Conservation (phyloP, 352 stramenopile species). For the Phytophthora chlamydospora region DNA sequence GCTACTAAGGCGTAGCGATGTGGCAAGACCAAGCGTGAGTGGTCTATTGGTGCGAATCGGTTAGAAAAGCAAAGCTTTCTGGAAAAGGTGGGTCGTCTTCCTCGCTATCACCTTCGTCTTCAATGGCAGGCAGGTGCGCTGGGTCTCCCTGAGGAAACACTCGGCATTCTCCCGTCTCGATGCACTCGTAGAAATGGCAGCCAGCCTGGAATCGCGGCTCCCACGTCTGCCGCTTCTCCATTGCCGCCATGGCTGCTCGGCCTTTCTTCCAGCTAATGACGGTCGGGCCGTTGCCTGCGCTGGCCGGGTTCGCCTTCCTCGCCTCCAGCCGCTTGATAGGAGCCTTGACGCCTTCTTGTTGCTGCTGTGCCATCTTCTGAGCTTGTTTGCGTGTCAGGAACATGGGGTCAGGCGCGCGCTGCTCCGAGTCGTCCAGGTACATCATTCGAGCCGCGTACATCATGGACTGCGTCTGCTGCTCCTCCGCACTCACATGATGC, state of each 20-base stretch:
- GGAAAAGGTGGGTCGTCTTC: constrained; percentile 59
- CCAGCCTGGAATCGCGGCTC: constrained; percentile 67
- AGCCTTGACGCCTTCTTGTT: constrained; percentile 49
- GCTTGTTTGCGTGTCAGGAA: constrained; percentile 84
- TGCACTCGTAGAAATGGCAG: constrained; percentile 79
- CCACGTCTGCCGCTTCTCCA: constrained; percentile 49
- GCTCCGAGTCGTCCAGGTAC: constrained; percentile 63
- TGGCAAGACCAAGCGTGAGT: constrained; percentile 3
- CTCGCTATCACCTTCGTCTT: constrained; percentile 28
- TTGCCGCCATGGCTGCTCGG: constrained; percentile 35
- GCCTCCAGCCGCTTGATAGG: constrained; percentile 55
- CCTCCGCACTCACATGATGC: constrained; percentile 35
- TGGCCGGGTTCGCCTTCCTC: constrained; percentile 29
- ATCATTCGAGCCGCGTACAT: constrained; percentile 85
- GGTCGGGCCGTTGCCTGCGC: constrained; percentile 17
- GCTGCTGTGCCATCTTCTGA: constrained; percentile 65
- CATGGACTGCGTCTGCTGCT: constrained; percentile 67
- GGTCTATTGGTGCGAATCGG: constrained; percentile 23
- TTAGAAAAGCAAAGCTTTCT: constrained; percentile 75
- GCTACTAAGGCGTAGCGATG: constrained; percentile 46
- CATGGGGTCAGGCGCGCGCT: constrained; percentile 56
- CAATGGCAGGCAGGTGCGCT: constrained; percentile 6
- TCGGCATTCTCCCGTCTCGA: constrained; percentile 70
- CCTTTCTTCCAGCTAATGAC: constrained; percentile 49
- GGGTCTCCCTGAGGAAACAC: constrained; percentile 11